Evolutionary conservation across 1,284 basidiomycete genomes (phyloP), one percentile per base, ranked within the genome.

Genomic region (Ustilago shanxiensis): DNA sequence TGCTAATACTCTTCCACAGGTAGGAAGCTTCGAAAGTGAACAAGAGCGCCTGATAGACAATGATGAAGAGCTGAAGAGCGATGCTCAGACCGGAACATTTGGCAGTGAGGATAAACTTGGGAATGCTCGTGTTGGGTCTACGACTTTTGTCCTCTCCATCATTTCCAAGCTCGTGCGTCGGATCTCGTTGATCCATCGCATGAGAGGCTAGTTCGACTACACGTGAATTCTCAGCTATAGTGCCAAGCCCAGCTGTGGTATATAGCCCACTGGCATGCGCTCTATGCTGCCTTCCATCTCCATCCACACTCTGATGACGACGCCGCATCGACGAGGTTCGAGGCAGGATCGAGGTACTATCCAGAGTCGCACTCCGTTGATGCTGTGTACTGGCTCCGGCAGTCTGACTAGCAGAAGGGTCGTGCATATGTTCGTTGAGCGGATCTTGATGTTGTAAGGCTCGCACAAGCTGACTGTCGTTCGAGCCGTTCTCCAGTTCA

Each of bases 21-120:
- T 58, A 72, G 0, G 65, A 37, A 0, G 68, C 57, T 44, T 63
- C 64, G 20, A 71, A 76, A 20, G 59, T 60, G 55, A 71, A 68
- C 26, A 72, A 67, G 0, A 61, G 28, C 1, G 33, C 50, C 33
- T 71, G 63, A 33, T 67, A 68, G 26, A 60, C 31, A 8, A 69
- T 2, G 18, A 49, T 22, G 29, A 52, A 58, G 1, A 39, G 29
- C 18, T 26, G 33, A 13, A 66, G 59, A 2, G 60, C 13, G 5
- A 60, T 20, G 0, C 22, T 52, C 26, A 39, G 6, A 16, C 16
- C 16, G 26, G 29, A 10, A 41, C 20, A 35, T 10, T 35, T 3
- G n/a, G 31, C 16, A 7, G 41, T 7, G n/a, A 16, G 11, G 11
- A 39, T 54, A 22, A 35, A 20, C n/a, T 26, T 26, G n/a, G 14